These are phyloP conservation scores for Mycena capillaripes DNA, from an alignment of 768 basidiomycete genomes.

Conservation along the genomic window DNA sequence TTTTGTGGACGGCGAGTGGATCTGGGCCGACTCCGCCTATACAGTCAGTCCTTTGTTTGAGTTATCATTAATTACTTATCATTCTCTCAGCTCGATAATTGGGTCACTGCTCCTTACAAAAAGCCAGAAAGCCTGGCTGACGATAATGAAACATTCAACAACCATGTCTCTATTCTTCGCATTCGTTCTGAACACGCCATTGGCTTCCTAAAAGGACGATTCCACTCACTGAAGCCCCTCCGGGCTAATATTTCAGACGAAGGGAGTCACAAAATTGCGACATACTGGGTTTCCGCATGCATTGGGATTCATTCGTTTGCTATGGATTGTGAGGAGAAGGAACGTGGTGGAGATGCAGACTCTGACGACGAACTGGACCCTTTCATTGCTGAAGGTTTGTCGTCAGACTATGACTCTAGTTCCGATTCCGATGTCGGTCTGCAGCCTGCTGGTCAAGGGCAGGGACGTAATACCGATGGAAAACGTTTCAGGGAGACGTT, in stretches of 20 bases:
- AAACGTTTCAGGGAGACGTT: not conserved
- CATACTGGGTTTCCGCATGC: conserved; percentile 46
- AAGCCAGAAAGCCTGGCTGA: too few species aligned
- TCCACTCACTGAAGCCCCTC: conserved; percentile 26
- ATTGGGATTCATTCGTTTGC: conserved; percentile 42
- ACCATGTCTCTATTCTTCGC: too few species aligned
- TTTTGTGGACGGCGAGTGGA: conserved; percentile 44
- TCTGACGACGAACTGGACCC: conserved; percentile 15
- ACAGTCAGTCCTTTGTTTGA: conserved; percentile 21
- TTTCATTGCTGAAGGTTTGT: conserved; percentile 17
- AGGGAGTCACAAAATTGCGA: too few species aligned
- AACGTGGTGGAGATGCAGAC: conserved; percentile 16
- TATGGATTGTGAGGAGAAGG: conserved; percentile 39
- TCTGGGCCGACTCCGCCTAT: conserved; percentile 58
- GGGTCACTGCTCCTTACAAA: too few species aligned
- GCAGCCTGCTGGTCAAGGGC: not conserved
- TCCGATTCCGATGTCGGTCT: not conserved
- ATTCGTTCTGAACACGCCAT: conserved; percentile 25
- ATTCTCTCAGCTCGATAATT: not conserved
- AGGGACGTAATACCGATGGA: not conserved
- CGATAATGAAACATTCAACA: too few species aligned
- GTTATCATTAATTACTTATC: not conserved
- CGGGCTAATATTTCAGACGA: conserved; percentile 11
- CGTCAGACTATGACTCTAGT: not conserved
- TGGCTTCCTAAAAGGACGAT: conserved; percentile 23